phyloP scores from a whole-genome alignment of 371 early-diverging fungal genomes.

The Vairimorpha apis region DNA sequence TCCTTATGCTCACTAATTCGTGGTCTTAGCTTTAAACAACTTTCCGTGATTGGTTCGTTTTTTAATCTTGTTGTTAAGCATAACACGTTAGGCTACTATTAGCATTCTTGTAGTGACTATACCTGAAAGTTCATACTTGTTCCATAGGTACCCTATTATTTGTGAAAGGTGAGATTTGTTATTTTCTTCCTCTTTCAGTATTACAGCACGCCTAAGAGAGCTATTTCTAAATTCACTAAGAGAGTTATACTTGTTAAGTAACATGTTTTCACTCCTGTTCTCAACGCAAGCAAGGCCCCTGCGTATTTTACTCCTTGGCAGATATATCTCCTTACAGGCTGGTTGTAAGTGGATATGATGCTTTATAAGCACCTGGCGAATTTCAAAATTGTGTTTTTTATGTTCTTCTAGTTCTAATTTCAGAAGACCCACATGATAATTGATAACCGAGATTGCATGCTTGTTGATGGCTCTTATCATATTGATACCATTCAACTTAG shows the following conservation, averaged over 20 bases:
- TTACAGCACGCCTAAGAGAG: background rate
- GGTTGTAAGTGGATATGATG: no score
- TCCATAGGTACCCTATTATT: background rate
- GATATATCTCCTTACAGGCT: no score
- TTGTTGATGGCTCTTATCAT: no score
- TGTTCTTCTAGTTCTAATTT: no score
- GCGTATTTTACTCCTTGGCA: constrained; percentile 15
- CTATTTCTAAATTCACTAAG: background rate
- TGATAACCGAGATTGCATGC: no score
- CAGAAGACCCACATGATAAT: no score
- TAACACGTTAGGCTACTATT: background rate
- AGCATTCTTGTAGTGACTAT: background rate
- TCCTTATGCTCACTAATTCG: background rate
- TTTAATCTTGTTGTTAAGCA: no score
- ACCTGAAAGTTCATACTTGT: background rate
- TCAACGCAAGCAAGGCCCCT: constrained; percentile 12
- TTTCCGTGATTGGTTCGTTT: constrained; percentile 7
- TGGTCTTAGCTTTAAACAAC: background rate
- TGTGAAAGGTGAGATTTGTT: background rate
- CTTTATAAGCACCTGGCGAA: no score
- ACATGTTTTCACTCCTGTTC: constrained; percentile 15
- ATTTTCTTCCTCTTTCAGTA: background rate
- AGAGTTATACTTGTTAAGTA: background rate
- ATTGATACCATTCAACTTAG: no score
- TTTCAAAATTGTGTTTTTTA: no score